phyloP scores from a whole-genome alignment of 1,284 basidiomycete species.

The Melampsora larici-populina region DNA sequence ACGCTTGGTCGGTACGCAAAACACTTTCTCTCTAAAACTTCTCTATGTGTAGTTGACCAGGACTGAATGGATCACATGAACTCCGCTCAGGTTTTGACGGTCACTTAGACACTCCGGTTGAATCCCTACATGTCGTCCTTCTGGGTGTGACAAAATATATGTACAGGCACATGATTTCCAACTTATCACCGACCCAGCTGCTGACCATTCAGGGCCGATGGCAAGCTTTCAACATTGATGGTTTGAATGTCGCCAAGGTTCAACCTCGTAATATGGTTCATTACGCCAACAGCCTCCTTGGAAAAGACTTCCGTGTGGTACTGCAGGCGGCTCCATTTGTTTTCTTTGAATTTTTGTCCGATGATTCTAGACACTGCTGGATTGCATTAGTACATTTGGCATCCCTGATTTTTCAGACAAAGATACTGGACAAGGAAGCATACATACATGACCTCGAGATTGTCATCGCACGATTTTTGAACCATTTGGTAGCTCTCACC shows the following conservation, averaged over 20 bases:
- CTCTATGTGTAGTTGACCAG: not conserved
- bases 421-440: not conserved
- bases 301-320: no score
- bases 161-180: conserved; percentile 47
- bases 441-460: not conserved
- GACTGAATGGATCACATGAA: not conserved
- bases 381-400: no score
- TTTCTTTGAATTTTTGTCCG: no score
- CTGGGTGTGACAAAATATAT: conserved; percentile 51
- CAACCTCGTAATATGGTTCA: not conserved
- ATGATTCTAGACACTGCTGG: no score
- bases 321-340: no score
- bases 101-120: conserved; percentile 55
- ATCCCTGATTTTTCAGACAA: not conserved
- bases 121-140: conserved; percentile 50
- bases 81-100: conserved; percentile 54
- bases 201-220: conserved; percentile 42
- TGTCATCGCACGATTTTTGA: conserved; percentile 53
- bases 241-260: not conserved
- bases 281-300: no score
- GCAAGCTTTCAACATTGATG: not conserved
- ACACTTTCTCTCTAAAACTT: not conserved
- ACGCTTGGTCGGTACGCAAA: no score
- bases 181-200: conserved; percentile 44
- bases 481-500: conserved; percentile 50